Conservation (phyloP, 805 yeast genomes). For the Candida nanaspora region DNA sequence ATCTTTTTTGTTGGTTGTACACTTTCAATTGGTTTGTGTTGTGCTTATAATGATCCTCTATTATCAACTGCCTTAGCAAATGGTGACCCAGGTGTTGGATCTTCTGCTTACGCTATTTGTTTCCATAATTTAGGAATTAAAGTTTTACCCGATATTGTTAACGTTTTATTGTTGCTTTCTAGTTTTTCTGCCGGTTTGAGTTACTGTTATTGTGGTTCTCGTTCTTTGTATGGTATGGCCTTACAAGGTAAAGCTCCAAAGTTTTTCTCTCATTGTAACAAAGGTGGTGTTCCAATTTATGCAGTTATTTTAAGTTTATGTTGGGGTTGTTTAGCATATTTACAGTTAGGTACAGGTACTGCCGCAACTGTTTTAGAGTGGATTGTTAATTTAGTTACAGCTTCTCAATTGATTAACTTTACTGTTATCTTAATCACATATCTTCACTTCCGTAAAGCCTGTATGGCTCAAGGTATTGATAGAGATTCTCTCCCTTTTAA, state of each 20-base stretch:
- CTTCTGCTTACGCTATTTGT: slow-evolving; percentile 43
- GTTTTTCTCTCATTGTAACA: slow-evolving; percentile 35
- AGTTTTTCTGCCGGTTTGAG: slow-evolving; percentile 44
- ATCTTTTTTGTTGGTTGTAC: slow-evolving; percentile 43
- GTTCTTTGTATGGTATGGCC: slow-evolving; percentile 40
- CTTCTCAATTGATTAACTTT: slow-evolving; percentile 60
- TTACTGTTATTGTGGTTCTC: slow-evolving; percentile 39
- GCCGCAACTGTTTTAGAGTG: slow-evolving; percentile 65
- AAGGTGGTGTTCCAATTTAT: slow-evolving; percentile 39
- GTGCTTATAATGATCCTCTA: slow-evolving; percentile 35
- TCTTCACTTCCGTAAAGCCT: slow-evolving; percentile 55
- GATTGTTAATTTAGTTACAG: slow-evolving; percentile 67
- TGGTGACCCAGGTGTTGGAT: slow-evolving; percentile 37
- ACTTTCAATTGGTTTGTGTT: slow-evolving; percentile 36
- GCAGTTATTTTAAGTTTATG: slow-evolving; percentile 33
- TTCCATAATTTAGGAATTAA: slow-evolving; percentile 36
- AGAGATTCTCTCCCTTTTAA: slow-evolving; percentile 39
- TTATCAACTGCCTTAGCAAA: slow-evolving; percentile 25
- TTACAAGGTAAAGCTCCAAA: slow-evolving; percentile 40
- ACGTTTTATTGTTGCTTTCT: slow-evolving; percentile 33
- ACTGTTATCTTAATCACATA: slow-evolving; percentile 50
- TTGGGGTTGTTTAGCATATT: slow-evolving; percentile 38
- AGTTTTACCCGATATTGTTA: slow-evolving; percentile 38
- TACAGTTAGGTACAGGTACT: slow-evolving; percentile 48
- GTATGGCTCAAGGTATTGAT: slow-evolving; percentile 44